Conservation (phyloP, 768 basidiomycete species). For the Hypholoma fasciculare region DNA sequence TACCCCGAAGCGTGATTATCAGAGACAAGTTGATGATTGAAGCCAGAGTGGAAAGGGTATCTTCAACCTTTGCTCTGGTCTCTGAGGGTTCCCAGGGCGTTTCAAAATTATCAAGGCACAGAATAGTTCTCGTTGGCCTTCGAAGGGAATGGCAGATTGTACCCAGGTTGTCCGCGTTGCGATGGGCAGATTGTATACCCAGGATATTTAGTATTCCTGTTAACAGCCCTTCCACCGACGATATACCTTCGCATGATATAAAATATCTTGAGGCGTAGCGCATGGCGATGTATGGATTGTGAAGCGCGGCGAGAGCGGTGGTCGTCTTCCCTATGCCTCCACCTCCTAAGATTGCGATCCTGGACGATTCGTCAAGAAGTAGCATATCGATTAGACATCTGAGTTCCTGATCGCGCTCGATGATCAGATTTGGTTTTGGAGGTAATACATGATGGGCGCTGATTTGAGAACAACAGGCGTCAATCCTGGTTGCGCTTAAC, state of each 20-base stretch:
- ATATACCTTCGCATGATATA: constrained; percentile 26
- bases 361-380: not conserved
- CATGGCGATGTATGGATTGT: constrained; percentile 16
- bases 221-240: not conserved
- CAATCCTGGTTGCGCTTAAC: not conserved
- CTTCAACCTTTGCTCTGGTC: constrained; percentile 24
- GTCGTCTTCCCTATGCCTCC: constrained; percentile 36
- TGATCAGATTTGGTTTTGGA: not conserved
- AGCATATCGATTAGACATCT: not conserved
- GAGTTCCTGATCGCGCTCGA: not conserved
- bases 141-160: constrained; percentile 5
- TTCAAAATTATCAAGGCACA: constrained; percentile 35
- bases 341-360: constrained; percentile 28
- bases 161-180: constrained; percentile 10
- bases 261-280: constrained; percentile 24
- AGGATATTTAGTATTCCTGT: not conserved
- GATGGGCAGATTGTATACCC: not conserved
- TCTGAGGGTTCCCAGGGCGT: constrained; percentile 29
- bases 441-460: not conserved
- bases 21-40: constrained; percentile 18
- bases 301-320: constrained; percentile 25
- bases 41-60: constrained; percentile 20
- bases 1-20: constrained; percentile 31
- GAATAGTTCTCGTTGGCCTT: not conserved
- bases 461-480: no score